Conservation (phyloP, 495 filamentous ascomycete species). For the Aspergillus saccharolyticus region DNA sequence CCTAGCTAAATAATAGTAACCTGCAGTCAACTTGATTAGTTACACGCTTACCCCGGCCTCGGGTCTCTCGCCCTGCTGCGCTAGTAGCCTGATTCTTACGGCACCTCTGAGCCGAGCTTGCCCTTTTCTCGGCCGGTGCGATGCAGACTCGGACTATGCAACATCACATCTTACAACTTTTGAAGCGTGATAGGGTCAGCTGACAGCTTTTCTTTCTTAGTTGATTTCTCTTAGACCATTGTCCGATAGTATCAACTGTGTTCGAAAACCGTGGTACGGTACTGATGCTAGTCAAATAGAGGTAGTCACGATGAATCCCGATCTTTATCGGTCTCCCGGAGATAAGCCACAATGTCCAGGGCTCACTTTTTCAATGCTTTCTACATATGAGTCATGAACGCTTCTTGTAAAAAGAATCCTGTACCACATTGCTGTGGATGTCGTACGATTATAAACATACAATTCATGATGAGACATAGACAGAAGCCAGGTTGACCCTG, state of each 20-base stretch:
- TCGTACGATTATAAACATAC: conserved; percentile 4
- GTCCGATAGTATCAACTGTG: background rate
- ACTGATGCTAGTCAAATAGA: background rate
- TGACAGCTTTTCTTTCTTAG: background rate
- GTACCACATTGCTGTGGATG: background rate
- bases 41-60: background rate
- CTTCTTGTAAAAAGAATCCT: background rate
- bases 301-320: background rate
- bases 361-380: background rate
- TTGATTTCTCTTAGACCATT: background rate
- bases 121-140: background rate
- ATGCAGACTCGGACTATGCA: background rate
- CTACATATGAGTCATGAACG: background rate
- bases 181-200: conserved; percentile 3
- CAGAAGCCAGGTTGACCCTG: background rate
- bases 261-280: background rate
- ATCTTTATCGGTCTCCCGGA: background rate
- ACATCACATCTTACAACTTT: background rate
- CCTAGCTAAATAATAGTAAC: background rate
- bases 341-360: background rate
- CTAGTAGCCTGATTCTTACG: conserved; percentile 5
- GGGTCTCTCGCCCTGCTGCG: background rate
- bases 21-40: background rate
- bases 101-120: background rate
- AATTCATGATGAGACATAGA: background rate